Conservation (phyloP, 176 grass and related monocot species). For the Phyllostachys edulis region DNA sequence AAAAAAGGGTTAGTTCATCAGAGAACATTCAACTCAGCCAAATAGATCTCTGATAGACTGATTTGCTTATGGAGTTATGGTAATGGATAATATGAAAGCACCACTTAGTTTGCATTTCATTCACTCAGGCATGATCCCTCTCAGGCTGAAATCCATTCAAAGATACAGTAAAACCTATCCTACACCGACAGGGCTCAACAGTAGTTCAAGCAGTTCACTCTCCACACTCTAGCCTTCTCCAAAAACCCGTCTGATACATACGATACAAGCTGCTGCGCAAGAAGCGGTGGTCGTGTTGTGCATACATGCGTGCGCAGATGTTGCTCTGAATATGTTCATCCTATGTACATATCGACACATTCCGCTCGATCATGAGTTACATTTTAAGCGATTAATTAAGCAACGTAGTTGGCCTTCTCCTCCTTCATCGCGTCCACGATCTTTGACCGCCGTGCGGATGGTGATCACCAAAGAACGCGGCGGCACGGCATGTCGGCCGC, state of each 20-base stretch:
- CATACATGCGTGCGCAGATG: neutral
- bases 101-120: neutral
- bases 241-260: neutral
- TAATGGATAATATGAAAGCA: neutral
- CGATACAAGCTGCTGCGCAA: too few species aligned
- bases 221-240: neutral
- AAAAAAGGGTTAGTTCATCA: neutral
- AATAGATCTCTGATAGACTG: neutral
- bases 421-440: constrained; percentile 36
- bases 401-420: constrained; percentile 38
- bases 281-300: too few species aligned
- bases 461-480: constrained; percentile 71
- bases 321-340: neutral
- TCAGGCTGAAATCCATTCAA: neutral
- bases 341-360: neutral
- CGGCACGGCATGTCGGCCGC: constrained; percentile 56
- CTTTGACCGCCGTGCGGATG: constrained; percentile 52
- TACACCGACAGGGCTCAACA: neutral
- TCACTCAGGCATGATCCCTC: neutral
- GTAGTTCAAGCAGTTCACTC: neutral
- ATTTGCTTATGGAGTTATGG: neutral
- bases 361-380: neutral
- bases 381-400: neutral
- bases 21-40: too few species aligned
- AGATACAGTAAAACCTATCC: neutral